Evolutionary conservation across 2,329 filamentous ascomycete species (phyloP), one percentile per base, ranked within the genome.

Genomic region (Alternaria burnsii): DNA sequence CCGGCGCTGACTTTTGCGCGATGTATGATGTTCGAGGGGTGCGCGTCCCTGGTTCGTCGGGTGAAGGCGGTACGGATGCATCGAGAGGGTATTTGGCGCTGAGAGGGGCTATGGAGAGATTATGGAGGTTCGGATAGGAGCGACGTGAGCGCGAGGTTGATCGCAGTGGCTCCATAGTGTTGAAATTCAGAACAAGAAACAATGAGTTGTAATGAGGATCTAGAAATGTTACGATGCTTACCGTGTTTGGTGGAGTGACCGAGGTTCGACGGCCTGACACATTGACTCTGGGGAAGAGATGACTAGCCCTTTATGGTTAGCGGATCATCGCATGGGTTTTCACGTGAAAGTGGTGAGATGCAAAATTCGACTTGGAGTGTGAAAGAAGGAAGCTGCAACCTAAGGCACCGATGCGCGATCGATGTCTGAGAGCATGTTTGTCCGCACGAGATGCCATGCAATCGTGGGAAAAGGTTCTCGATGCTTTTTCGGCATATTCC

Each of bases 81-180:
- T 85, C 83, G 69, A 85, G 81, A 20, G 83, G 83, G 68, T 85
- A 86, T 73, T 81, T 82, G 51, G 83, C 80, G 55, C 83, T 85
- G 57, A 89, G 80, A 40, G 87, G 87, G 68, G 86, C 85, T n/a
- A 89, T 81, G 43, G 87, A 87, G 62, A 88, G 82, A 69, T 87
- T 83, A 67, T 85, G 79, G 53, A 89, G 81, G 62, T 87, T 87
- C 50, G 85, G 85, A 68, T 86, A 85, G 51, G 86, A 88, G 58
- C 87, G 86, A 50, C 84, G 83, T 28, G 74, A 75, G 38, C 67
- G 61, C 14, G 70, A 71, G 2, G 66, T 63, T 1, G 75, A 73
- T 34, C 64, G 67, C 32, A 72, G 55, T 38, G 65, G 30, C 22
- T 76, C 73, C 67, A 73, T 76, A 20, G 41, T 62, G 42, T 12